Conservation (phyloP, 371 early-diverging fungal species). For the Mortierella sp. region DNA sequence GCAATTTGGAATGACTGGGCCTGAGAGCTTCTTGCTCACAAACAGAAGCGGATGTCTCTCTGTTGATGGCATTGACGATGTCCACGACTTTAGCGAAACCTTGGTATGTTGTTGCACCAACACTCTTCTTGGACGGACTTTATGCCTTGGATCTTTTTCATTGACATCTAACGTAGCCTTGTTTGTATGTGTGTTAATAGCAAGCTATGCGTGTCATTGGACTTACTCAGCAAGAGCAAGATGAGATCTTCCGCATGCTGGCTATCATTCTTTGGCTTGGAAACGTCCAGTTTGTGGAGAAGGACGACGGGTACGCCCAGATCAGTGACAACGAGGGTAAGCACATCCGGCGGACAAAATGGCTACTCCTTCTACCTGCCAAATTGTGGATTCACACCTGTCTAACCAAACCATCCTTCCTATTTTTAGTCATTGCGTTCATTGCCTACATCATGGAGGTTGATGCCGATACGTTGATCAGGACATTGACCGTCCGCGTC, state of each 20-base stretch:
- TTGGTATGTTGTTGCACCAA: conserved; percentile 59
- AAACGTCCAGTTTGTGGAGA: conserved; percentile 82
- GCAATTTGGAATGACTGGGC: conserved; percentile 83
- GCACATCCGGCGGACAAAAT: neutral
- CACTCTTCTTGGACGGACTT: neutral
- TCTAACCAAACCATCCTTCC: neutral
- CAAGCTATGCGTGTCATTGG: conserved; percentile 88
- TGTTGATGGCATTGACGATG: conserved; percentile 88
- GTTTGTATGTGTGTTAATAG: conserved; percentile 47
- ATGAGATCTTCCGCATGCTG: conserved; percentile 85
- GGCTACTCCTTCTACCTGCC: neutral
- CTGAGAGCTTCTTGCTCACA: conserved; percentile 87
- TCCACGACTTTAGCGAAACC: conserved; percentile 79
- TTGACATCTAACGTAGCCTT: neutral
- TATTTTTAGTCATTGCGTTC: conserved; percentile 73
- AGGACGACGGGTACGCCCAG: conserved; percentile 71
- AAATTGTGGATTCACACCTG: neutral
- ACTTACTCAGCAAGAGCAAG: conserved; percentile 77
- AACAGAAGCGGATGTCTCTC: conserved; percentile 80
- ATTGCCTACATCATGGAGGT: conserved; percentile 85
- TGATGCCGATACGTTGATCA: conserved; percentile 70
- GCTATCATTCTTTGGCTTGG: conserved; percentile 90
- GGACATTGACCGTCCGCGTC: conserved; percentile 76
- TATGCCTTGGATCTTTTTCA: neutral
- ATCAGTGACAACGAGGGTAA: conserved; percentile 77